These are phyloP conservation scores for Colletotrichum destructivum DNA, from an alignment of 2,329 filamentous ascomycete genomes.

Conservation along the genomic window DNA sequence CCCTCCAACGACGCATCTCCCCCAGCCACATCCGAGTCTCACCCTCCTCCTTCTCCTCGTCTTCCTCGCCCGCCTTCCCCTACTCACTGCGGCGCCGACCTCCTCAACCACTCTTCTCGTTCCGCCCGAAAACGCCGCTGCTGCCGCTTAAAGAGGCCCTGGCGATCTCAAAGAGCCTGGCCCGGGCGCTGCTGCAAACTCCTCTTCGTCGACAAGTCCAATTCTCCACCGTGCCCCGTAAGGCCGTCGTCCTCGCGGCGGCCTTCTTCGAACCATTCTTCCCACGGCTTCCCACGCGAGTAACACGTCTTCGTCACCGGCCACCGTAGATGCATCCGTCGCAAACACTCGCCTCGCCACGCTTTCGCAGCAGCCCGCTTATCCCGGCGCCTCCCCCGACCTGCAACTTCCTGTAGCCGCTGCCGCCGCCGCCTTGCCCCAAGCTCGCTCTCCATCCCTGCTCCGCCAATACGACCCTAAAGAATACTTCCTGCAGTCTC, in stretches of 20 bases:
- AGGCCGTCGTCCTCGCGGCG: constrained; percentile 65
- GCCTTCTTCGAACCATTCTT: constrained; percentile 56
- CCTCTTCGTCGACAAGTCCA: constrained; percentile 32
- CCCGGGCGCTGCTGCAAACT: constrained; percentile 36
- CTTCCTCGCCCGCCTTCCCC: neutral
- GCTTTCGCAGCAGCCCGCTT: constrained; percentile 51
- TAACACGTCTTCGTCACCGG: constrained; percentile 41
- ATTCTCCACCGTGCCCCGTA: constrained; percentile 47
- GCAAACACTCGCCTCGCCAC: constrained; percentile 49
- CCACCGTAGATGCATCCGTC: constrained; percentile 50
- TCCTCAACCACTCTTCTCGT: constrained; percentile 1
- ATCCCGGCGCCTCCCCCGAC: constrained; percentile 47
- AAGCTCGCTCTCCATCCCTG: constrained; percentile 41
- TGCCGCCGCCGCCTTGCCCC: constrained; percentile 36
- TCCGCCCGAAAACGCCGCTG: neutral
- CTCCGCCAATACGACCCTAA: constrained; percentile 38
- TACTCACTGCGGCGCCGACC: constrained; percentile 9
- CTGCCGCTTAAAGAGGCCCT: constrained; percentile 36
- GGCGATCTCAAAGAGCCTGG: constrained; percentile 35
- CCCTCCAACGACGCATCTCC: constrained; percentile 16
- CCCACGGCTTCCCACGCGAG: constrained; percentile 65
- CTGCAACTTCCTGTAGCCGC: constrained; percentile 37
- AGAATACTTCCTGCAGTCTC: constrained; percentile 51
- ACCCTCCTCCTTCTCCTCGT: neutral
- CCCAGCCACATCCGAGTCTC: constrained; percentile 20